These are phyloP conservation scores for Corylus americana DNA, from an alignment of 306 rosid genomes.

Conservation along the genomic window DNA sequence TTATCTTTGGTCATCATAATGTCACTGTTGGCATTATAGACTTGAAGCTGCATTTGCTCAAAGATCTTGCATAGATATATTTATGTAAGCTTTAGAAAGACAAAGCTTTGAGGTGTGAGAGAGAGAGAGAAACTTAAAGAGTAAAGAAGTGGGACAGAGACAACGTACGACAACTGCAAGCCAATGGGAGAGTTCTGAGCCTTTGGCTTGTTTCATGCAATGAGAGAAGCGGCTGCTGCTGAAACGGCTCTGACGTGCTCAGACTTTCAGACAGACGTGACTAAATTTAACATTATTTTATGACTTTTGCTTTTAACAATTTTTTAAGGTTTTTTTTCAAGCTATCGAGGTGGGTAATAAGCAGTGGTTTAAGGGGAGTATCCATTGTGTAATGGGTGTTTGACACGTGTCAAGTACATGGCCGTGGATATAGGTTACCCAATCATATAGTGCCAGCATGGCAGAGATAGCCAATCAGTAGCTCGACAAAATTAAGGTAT, in stretches of 20 bases:
- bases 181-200: conserved; percentile 68
- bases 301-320: background rate
- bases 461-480: conserved; percentile 69
- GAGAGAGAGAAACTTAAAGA: conserved; percentile 3
- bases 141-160: conserved; percentile 19
- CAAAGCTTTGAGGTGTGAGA: background rate
- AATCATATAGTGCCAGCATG: conserved; percentile 70
- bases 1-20: conserved; percentile 37
- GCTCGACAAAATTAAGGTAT: conserved; percentile 95
- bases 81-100: conserved; percentile 44
- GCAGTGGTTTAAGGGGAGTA: conserved; percentile 30
- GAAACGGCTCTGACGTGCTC: conserved; percentile 59
- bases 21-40: conserved; percentile 42
- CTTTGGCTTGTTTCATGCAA: conserved; percentile 54
- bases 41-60: conserved; percentile 45
- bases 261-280: conserved; percentile 49
- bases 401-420: conserved; percentile 26
- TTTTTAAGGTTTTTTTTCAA: conserved; percentile 7
- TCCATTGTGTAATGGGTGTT: conserved; percentile 45
- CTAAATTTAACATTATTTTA: conserved; percentile 14
- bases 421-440: conserved; percentile 52
- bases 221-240: conserved; percentile 40
- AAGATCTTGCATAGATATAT: conserved; percentile 54
- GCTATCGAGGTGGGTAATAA: conserved; percentile 45
- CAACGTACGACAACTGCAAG: conserved; percentile 48